Percentiles rank a stretch among this genome's conserved stretches.
Conservation (phyloP, 2,329 filamentous ascomycete genomes). For the Colletotrichum destructivum region DNA sequence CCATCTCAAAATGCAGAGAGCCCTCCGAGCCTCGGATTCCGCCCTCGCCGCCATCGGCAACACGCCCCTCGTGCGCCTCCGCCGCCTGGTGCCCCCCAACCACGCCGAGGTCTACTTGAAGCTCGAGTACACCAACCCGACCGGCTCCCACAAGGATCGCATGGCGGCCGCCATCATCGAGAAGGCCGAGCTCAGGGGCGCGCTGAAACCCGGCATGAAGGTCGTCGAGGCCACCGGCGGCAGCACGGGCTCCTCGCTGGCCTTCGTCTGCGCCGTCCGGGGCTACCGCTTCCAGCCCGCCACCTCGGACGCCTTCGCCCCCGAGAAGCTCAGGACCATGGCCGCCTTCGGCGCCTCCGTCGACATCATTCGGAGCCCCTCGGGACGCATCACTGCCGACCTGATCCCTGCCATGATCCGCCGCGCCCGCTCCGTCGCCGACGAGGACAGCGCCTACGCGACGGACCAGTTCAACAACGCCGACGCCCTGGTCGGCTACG, state of each 20-base stretch:
- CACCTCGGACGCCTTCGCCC: slow-evolving; percentile 26
- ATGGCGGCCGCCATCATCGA: slow-evolving; percentile 37
- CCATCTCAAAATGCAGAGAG: neutral
- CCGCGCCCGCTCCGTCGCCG: neutral
- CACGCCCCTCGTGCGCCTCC: slow-evolving; percentile 33
- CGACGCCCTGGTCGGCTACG: slow-evolving; percentile 38
- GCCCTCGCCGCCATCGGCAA: slow-evolving; percentile 34
- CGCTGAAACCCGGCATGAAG: slow-evolving; percentile 19
- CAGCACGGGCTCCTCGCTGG: slow-evolving; percentile 39
- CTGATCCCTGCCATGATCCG: slow-evolving; percentile 25
- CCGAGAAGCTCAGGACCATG: slow-evolving; percentile 40
- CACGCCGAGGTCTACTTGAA: slow-evolving; percentile 36
- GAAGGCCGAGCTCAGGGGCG: slow-evolving; percentile 26
- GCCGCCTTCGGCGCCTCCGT: slow-evolving; percentile 36
- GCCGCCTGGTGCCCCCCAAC: slow-evolving; percentile 16
- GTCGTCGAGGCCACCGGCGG: slow-evolving; percentile 41
- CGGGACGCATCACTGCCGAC: slow-evolving; percentile 29
- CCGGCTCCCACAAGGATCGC: slow-evolving; percentile 40
- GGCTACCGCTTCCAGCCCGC: slow-evolving; percentile 44
- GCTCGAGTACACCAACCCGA: slow-evolving; percentile 41
- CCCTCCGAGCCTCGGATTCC: neutral
- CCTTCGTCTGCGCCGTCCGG: slow-evolving; percentile 44
- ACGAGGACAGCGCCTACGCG: slow-evolving; percentile 17
- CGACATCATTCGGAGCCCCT: slow-evolving; percentile 31
- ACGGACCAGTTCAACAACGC: slow-evolving; percentile 38